Conservation (phyloP, 1,139 yeast species). For the Protomyces arabidopsidicola region DNA sequence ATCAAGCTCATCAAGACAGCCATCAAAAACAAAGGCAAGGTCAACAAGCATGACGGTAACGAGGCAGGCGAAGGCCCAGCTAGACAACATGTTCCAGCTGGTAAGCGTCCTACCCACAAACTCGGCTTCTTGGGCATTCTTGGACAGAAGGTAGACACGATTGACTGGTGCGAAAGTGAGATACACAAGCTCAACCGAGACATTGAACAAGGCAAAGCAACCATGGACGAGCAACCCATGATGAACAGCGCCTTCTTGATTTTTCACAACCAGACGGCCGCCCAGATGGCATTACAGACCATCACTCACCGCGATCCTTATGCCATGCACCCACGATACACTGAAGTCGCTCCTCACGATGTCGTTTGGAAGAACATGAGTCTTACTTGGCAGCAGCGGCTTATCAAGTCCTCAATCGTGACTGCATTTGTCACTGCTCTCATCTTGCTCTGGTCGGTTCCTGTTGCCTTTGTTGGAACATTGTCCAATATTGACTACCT, state of each 20-base stretch:
- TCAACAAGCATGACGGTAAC: constrained; percentile 27
- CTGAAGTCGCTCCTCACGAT: constrained; percentile 73
- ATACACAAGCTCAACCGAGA: constrained; percentile 64
- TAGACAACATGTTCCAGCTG: constrained; percentile 56
- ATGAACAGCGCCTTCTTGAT: constrained; percentile 71
- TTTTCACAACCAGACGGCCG: constrained; percentile 79
- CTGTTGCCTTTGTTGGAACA: constrained; percentile 93
- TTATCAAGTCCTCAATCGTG: constrained; percentile 51
- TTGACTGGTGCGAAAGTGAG: constrained; percentile 62
- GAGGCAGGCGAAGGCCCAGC: constrained; percentile 10
- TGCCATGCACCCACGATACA: constrained; percentile 56
- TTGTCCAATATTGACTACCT: constrained; percentile 70
- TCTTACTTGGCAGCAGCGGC: constrained; percentile 77
- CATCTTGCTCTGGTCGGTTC: constrained; percentile 85
- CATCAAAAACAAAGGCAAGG: constrained; percentile 43
- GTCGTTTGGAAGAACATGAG: constrained; percentile 83
- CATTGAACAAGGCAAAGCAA: constrained; percentile 56
- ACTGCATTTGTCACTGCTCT: constrained; percentile 52
- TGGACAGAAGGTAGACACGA: constrained; percentile 82
- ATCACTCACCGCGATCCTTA: constrained; percentile 61
- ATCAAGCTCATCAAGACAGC: constrained; percentile 57
- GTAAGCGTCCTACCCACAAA: constrained; percentile 71
- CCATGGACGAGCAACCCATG: constrained; percentile 45
- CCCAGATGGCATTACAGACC: constrained; percentile 84
- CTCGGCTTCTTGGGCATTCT: constrained; percentile 51